These are phyloP conservation scores for Otatea glauca DNA, from an alignment of 176 grass and related monocot species.

Conservation along the genomic window DNA sequence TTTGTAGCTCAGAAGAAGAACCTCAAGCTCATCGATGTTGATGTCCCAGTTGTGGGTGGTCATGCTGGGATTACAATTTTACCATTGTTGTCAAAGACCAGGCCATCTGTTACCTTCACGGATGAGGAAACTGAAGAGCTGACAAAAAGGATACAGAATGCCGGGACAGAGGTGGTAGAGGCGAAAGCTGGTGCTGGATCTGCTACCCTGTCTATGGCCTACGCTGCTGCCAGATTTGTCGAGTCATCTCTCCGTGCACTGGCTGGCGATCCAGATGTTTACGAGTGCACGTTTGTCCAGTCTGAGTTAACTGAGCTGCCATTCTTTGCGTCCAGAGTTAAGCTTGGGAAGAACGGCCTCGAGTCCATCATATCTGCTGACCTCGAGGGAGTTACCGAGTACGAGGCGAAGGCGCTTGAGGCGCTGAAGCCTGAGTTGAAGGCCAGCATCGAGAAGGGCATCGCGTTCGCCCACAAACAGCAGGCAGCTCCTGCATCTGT, in stretches of 20 bases:
- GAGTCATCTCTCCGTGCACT: constrained; percentile 72
- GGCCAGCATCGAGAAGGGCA: constrained; percentile 81
- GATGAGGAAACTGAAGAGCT: constrained; percentile 66
- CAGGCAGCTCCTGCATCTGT: constrained; percentile 59
- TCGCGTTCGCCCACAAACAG: constrained; percentile 57
- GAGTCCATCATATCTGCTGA: constrained; percentile 61
- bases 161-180: constrained; percentile 80
- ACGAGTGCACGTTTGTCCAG: constrained; percentile 78
- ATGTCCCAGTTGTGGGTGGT: constrained; percentile 82
- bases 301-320: constrained; percentile 70
- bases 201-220: constrained; percentile 85
- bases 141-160: constrained; percentile 86
- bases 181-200: constrained; percentile 84
- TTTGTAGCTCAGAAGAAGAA: constrained; percentile 85
- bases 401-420: constrained; percentile 71
- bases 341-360: constrained; percentile 74
- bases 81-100: constrained; percentile 71
- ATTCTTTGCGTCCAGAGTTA: constrained; percentile 83
- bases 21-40: constrained; percentile 73
- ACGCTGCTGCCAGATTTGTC: constrained; percentile 74
- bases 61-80: constrained; percentile 87
- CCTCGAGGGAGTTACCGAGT: constrained; percentile 66
- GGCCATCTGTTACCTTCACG: constrained; percentile 64
- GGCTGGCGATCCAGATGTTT: constrained; percentile 77
- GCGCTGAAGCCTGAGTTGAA: constrained; percentile 73